These are phyloP conservation scores for Diaporthe humulicola DNA, from an alignment of 2,329 filamentous ascomycete species.

Conservation along the genomic window DNA sequence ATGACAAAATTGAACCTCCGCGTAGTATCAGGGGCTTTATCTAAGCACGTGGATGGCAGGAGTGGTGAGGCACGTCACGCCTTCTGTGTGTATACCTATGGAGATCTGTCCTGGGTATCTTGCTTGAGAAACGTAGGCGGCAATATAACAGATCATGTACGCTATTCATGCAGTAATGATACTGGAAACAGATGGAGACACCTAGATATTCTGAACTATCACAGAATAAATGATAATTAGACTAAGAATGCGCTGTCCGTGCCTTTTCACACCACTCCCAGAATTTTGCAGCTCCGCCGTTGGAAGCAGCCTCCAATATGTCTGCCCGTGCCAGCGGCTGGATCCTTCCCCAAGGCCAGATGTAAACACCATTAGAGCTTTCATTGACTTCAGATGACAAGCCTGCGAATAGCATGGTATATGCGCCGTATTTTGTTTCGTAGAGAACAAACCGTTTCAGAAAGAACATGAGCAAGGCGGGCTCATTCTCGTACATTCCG, in stretches of 20 bases:
- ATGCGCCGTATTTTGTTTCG: constrained; percentile 16
- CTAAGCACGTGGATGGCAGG: background rate
- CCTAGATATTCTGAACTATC: constrained; percentile 7
- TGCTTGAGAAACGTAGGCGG: background rate
- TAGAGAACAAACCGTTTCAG: constrained; percentile 15
- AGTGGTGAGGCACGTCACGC: constrained; percentile 7
- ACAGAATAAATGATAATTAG: background rate
- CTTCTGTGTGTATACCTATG: background rate
- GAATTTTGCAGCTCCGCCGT: constrained; percentile 14
- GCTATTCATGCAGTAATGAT: background rate
- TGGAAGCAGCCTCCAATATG: constrained; percentile 25
- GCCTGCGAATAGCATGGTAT: constrained; percentile 14
- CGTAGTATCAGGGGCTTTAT: constrained; percentile 1
- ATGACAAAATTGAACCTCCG: background rate
- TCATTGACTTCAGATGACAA: constrained; percentile 12
- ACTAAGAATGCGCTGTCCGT: constrained; percentile 1
- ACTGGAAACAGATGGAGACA: constrained; percentile 1
- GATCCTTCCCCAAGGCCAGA: constrained; percentile 14
- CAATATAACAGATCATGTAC: background rate
- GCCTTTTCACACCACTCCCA: constrained; percentile 24
- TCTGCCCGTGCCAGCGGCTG: constrained; percentile 17
- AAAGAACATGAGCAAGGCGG: constrained; percentile 11
- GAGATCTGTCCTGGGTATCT: background rate
- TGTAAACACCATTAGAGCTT: constrained; percentile 8
- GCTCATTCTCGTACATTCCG: constrained; percentile 10